Percentiles rank a stretch among this genome's conserved stretches.
These are phyloP conservation scores for Penicillium griseofulvum DNA, from an alignment of 2,329 filamentous ascomycete genomes.

Conservation along the genomic window DNA sequence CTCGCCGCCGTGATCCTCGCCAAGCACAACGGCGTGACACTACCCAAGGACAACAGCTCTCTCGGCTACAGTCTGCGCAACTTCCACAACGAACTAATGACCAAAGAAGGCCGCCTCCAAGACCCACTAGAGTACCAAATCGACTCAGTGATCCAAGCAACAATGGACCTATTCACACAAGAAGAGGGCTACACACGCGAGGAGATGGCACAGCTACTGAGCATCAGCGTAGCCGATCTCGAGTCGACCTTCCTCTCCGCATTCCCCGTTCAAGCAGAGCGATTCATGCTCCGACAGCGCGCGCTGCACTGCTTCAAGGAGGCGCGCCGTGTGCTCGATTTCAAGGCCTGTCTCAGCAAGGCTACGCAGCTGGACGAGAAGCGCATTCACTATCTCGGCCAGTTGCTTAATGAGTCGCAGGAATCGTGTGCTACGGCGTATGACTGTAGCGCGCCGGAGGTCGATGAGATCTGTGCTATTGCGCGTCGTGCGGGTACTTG, in stretches of 20 bases:
- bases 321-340: slow-evolving; percentile 78
- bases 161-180: slow-evolving; percentile 68
- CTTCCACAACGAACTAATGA: slow-evolving; percentile 81
- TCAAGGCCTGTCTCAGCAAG: slow-evolving; percentile 69
- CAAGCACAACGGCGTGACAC: slow-evolving; percentile 59
- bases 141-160: slow-evolving; percentile 66
- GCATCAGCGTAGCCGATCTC: slow-evolving; percentile 67
- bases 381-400: slow-evolving; percentile 71
- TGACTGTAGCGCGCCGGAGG: slow-evolving; percentile 86
- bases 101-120: slow-evolving; percentile 46
- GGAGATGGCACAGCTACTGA: slow-evolving; percentile 73
- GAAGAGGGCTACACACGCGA: slow-evolving; percentile 84
- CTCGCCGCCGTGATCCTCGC: slow-evolving; percentile 71
- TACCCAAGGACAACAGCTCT: slow-evolving; percentile 76
- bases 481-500: slow-evolving; percentile 75
- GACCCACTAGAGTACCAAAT: slow-evolving; percentile 65
- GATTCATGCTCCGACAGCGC: slow-evolving; percentile 82
- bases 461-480: slow-evolving; percentile 84
- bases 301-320: slow-evolving; percentile 89
- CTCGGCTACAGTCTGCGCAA: slow-evolving; percentile 79
- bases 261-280: slow-evolving; percentile 83
- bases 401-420: slow-evolving; percentile 85
- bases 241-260: slow-evolving; percentile 77
- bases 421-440: slow-evolving; percentile 81
- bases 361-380: slow-evolving; percentile 58